A percentile compares a stretch with the other conserved stretches of the same genome.
phyloP scores from a whole-genome alignment of 169 alveolate genomes.

The Plasmodium blacklocki region DNA sequence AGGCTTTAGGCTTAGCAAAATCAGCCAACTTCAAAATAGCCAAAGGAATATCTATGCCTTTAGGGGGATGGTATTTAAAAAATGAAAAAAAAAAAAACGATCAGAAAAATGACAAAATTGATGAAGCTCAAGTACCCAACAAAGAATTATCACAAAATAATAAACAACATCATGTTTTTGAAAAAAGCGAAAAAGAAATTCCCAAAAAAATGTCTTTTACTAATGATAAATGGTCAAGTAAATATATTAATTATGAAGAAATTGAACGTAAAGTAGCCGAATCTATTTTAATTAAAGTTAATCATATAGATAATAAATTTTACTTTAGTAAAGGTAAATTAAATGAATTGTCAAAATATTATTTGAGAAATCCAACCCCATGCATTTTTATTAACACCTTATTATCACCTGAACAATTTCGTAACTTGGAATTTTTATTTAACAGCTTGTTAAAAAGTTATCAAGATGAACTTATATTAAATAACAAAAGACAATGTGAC shows the following conservation, averaged over 20 bases:
- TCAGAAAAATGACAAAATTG: not conserved
- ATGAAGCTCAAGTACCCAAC: not conserved
- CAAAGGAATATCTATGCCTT: conserved; percentile 73
- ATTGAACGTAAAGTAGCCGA: conserved; percentile 69
- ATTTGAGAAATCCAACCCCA: conserved; percentile 77
- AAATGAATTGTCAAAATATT: conserved; percentile 52
- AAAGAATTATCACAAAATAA: not conserved
- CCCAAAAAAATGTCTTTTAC: not conserved
- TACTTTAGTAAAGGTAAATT: conserved; percentile 66
- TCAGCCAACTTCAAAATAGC: conserved; percentile 70
- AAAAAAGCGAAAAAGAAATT: not conserved
- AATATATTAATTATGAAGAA: conserved; percentile 15
- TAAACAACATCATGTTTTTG: not conserved
- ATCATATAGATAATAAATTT: conserved; percentile 49
- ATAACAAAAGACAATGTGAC: conserved; percentile 8
- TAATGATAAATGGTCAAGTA: not conserved
- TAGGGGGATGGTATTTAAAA: conserved; percentile 60
- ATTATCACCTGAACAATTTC: conserved; percentile 87
- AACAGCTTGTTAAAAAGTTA: conserved; percentile 48
- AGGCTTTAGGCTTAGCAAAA: conserved; percentile 73
- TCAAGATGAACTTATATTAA: conserved; percentile 47
- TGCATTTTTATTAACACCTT: conserved; percentile 88
- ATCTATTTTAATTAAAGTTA: conserved; percentile 54
- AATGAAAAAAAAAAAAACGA: conserved; percentile 1
- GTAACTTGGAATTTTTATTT: conserved; percentile 86